A percentile compares a stretch with the other conserved stretches of the same genome.
These are phyloP conservation scores for Parachaetomium inaequale DNA, from an alignment of 495 filamentous ascomycete species.

Conservation along the genomic window DNA sequence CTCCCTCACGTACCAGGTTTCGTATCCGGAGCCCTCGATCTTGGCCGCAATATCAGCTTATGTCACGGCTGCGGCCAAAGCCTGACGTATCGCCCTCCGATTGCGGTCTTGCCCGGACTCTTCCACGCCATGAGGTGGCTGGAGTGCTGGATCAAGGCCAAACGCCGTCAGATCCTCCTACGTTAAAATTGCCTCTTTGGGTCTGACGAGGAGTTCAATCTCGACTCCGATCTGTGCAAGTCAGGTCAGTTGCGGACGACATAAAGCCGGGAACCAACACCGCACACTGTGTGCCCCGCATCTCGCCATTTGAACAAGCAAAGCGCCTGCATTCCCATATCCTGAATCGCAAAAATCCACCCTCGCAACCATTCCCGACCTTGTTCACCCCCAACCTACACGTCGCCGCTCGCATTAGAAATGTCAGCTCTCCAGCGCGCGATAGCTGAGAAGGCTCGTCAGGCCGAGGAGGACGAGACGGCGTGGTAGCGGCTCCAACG, in stretches of 20 bases:
- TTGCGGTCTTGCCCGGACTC: neutral
- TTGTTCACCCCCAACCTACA: neutral
- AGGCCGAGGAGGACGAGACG: neutral
- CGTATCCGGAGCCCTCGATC: neutral
- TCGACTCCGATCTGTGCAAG: neutral
- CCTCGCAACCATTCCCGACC: neutral
- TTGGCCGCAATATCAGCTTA: neutral
- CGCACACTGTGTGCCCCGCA: too few species aligned
- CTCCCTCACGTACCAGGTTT: neutral
- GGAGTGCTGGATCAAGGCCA: neutral
- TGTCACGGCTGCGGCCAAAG: neutral
- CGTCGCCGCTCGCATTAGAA: neutral
- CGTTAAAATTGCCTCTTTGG: neutral
- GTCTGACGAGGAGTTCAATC: neutral
- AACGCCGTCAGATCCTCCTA: neutral
- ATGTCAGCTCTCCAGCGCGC: slow-evolving; percentile 5
- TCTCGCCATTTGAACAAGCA: too few species aligned
- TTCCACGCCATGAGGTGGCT: neutral
- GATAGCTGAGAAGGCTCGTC: neutral
- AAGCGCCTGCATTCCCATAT: neutral
- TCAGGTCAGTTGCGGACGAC: too few species aligned
- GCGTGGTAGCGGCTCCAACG: neutral
- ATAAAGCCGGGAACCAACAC: too few species aligned
- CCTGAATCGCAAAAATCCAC: neutral
- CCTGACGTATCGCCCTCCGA: neutral